Evolutionary conservation across 495 filamentous ascomycete genomes (phyloP), one percentile per base, ranked within the genome.

Genomic region (Penicillium parvum): DNA sequence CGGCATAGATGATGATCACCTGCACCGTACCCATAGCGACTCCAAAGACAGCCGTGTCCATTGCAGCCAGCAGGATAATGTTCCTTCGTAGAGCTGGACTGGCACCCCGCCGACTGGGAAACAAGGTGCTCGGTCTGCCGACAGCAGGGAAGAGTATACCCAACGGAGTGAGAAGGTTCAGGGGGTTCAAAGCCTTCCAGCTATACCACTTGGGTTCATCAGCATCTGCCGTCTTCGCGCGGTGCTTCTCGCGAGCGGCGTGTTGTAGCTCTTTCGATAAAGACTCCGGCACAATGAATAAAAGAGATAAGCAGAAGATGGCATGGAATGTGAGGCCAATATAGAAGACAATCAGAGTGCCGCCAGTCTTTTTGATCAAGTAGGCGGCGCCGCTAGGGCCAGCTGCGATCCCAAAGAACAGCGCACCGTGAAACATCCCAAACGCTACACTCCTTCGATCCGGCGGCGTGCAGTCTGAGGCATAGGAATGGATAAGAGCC

Each of bases 381-480:
- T 83, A 79, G 6, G 85, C 92, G 3, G 86, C 85, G 7, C 92
- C 47, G 10, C 88, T 69, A 2, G 92, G 92, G 0, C 92, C 92
- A 9, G 85, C 46, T 4, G 92, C 90, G 33, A 96, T 81, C 18
- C 92, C 92, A 7, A 77, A 74, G 55, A 95, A 98, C 11, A 98
- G 71, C 52, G 82, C 83, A 10, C 87, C 89, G 53, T 96, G 88
- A 46, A 95, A 84, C 50, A 86, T 88, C 3, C 86, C 90, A 61
- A 98, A 95, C 16, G 82, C 79, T n/a, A 92, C 84, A 33, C 83
- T 87, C 14, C 92, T 79, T 45, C 77, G 76, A 19, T 82, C 80
- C 0, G 88, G 85, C 11, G 81, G 69, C 9, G 92, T 91, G 63
- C 88, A 95, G 58, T 98, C 92, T 28, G 86, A 77, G 5, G 83